Conservation (phyloP, 78 protist species). For the Fonticula alba region DNA sequence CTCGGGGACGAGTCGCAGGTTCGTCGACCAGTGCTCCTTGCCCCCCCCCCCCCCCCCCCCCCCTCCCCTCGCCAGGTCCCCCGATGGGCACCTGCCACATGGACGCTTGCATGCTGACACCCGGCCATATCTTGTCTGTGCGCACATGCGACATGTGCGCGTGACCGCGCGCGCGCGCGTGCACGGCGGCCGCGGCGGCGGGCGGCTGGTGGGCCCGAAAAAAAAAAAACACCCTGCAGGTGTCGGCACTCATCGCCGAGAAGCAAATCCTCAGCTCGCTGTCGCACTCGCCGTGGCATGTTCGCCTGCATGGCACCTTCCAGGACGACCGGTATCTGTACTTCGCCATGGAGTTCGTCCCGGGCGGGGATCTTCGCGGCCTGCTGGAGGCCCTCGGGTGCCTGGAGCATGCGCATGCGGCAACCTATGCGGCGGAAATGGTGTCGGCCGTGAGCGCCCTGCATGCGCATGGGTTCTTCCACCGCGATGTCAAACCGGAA, state of each 20-base stretch:
- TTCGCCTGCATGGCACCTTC: conserved; percentile 31
- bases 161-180: no score
- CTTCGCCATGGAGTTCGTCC: conserved; percentile 40
- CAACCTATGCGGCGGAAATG: conserved; percentile 51
- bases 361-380: conserved; percentile 55
- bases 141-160: no score
- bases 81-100: no score
- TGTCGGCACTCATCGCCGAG: not conserved
- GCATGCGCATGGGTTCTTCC: conserved; percentile 40
- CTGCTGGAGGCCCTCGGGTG: conserved; percentile 20
- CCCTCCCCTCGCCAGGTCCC: not conserved
- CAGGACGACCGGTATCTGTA: conserved; percentile 28
- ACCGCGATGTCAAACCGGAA: conserved; percentile 80
- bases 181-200: no score
- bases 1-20: not conserved
- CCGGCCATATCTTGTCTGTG: no score
- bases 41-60: no score
- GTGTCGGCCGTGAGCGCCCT: conserved; percentile 35
- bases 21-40: no score
- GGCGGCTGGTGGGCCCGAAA: no score
- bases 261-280: not conserved
- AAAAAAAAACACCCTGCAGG: no score
- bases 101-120: not conserved
- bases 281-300: conserved; percentile 11
- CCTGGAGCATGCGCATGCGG: conserved; percentile 29